These are phyloP conservation scores for Ogataea sp. DNA, from an alignment of 805 yeast species.

Conservation along the genomic window DNA sequence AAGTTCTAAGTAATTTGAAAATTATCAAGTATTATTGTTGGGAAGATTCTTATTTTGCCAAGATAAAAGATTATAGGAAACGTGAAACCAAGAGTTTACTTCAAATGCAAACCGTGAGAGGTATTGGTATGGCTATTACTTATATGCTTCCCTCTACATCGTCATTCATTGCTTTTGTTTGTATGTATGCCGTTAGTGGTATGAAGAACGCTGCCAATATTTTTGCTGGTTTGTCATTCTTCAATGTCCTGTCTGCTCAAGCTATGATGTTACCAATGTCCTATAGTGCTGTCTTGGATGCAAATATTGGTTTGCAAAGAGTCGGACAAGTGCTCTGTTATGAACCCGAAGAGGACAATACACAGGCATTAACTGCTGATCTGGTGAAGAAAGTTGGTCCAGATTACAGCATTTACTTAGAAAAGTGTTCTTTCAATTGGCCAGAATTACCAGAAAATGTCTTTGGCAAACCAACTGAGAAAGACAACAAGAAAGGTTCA, in stretches of 20 bases:
- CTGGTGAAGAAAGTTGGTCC: slow-evolving; percentile 4
- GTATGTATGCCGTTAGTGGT: slow-evolving; percentile 26
- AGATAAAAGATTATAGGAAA: slow-evolving; percentile 45
- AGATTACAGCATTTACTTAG: slow-evolving; percentile 40
- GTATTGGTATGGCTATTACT: slow-evolving; percentile 47
- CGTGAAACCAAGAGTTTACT: slow-evolving; percentile 53
- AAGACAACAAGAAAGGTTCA: neutral
- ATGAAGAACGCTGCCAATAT: slow-evolving; percentile 47
- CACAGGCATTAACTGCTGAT: slow-evolving; percentile 1
- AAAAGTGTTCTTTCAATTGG: slow-evolving; percentile 63
- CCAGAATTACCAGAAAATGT: slow-evolving; percentile 16
- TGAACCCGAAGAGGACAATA: slow-evolving; percentile 8
- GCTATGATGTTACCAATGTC: slow-evolving; percentile 69
- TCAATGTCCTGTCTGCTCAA: slow-evolving; percentile 52
- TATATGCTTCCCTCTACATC: slow-evolving; percentile 57
- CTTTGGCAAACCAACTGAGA: slow-evolving; percentile 25
- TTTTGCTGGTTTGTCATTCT: slow-evolving; percentile 62
- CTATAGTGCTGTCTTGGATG: slow-evolving; percentile 57
- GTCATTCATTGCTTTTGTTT: slow-evolving; percentile 51
- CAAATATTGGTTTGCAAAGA: slow-evolving; percentile 50
- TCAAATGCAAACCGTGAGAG: slow-evolving; percentile 55
- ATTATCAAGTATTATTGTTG: slow-evolving; percentile 83
- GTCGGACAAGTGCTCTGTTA: slow-evolving; percentile 41
- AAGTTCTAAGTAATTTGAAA: slow-evolving; percentile 69
- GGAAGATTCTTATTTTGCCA: slow-evolving; percentile 69